Base-by-base conservation (phyloP, 148 eudicot genomes). In the Drosera capensis region DNA sequence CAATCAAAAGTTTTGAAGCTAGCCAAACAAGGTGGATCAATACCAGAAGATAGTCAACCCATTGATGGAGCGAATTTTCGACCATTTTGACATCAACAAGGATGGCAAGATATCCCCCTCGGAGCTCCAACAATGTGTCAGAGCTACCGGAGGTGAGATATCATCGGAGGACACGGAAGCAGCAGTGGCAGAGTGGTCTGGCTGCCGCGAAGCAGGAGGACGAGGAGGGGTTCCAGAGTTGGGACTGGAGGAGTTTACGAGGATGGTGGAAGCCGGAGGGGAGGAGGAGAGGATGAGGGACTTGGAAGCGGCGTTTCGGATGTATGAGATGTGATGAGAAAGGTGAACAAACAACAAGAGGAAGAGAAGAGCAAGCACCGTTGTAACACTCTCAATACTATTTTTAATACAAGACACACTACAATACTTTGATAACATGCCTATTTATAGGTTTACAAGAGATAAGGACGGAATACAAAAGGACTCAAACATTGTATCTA, bases 161-260 rank as follows among this genome's bases (percentile, higher is more conserved):
- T 36, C 71, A 11, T 16, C 26, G 46, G 37, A 23, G 35, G 65
- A 71, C 40, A 74, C 74, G 2, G 74, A 55, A 57, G 62, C 58
- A 25, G 70, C 55, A 21, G 72, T 72, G 7, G n/a, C n/a, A n/a
- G n/a, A n/a, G n/a, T 30, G 30, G 26, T 23, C 57, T 20, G 26
- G 48, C 59, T 74, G 68, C 52, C 51, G 68, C 9, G 78, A 71
- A 46, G 57, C 67, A 0, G 82, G 72, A 20, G 82, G 82, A 1
- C n/a, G n/a, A n/a, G n/a, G n/a, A n/a, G n/a, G n/a, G n/a, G n/a
- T n/a, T n/a, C n/a, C n/a, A n/a, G 5, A 51, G 40, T 17, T 71
- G 44, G 47, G 66, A 20, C 11, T 68, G 52, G 68, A 58, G 13
- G 78, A 75, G 7, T 12, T 56, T 19, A 25, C 52, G 13, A 20